These are phyloP conservation scores for Ambrosiella beaveri DNA, from an alignment of 2,329 filamentous ascomycete species.

Conservation along the genomic window DNA sequence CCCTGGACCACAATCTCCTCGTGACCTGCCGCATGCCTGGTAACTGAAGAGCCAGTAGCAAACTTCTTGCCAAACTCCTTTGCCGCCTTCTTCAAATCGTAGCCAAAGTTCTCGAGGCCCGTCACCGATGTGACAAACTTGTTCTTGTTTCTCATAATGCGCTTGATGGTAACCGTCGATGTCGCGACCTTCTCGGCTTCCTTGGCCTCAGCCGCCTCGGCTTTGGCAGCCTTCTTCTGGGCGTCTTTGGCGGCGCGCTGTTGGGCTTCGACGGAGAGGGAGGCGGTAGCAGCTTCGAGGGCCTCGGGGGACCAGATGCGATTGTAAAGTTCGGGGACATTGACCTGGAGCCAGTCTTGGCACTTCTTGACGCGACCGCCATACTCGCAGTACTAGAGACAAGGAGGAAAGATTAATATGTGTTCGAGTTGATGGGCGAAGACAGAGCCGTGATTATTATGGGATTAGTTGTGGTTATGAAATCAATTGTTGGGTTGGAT, in stretches of 20 bases:
- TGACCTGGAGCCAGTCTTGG: conserved; percentile 78
- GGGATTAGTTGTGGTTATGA: no score
- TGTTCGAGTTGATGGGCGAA: background rate
- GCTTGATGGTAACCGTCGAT: conserved; percentile 78
- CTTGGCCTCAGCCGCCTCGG: conserved; percentile 69
- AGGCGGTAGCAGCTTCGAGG: conserved; percentile 65
- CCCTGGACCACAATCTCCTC: conserved; percentile 98
- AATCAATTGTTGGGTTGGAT: conserved; percentile 12
- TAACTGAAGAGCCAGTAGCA: conserved; percentile 82
- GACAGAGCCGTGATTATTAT: no score
- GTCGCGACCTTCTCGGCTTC: conserved; percentile 68
- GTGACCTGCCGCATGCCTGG: conserved; percentile 66
- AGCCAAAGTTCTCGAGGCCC: conserved; percentile 74
- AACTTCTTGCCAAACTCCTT: conserved; percentile 99
- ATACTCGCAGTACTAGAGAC: conserved; percentile 79
- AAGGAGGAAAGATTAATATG: conserved; percentile 10
- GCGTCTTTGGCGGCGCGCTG: conserved; percentile 93
- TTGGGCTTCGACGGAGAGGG: conserved; percentile 77
- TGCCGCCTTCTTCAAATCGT: conserved; percentile 82
- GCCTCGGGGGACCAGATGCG: conserved; percentile 76
- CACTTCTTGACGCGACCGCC: conserved; percentile 93
- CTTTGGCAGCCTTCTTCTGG: conserved; percentile 91
- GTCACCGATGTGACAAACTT: conserved; percentile 91
- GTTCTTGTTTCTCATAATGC: conserved; percentile 93
- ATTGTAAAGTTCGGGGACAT: conserved; percentile 56